Percentiles rank a stretch among this genome's conserved stretches.
These are phyloP conservation scores for Phytopythium helicoides DNA, from an alignment of 352 stramenopile genomes.

Conservation along the genomic window DNA sequence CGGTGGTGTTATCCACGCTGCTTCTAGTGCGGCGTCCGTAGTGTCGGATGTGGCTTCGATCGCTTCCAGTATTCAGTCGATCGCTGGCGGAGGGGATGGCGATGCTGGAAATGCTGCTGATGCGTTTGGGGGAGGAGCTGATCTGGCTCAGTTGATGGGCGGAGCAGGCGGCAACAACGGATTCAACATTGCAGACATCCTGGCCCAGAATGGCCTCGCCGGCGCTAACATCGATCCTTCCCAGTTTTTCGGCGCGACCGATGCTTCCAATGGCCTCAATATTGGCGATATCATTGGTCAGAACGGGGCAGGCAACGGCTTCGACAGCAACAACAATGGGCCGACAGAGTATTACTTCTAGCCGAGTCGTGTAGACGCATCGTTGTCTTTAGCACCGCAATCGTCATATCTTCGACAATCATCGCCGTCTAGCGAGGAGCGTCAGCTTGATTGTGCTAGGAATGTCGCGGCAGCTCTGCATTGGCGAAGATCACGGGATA, in stretches of 20 bases:
- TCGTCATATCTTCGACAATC: too few species aligned
- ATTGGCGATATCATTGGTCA: conserved; percentile 3
- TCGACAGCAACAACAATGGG: background rate
- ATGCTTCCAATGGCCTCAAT: background rate
- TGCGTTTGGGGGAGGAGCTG: background rate
- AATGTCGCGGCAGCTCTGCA: too few species aligned
- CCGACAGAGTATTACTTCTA: conserved; percentile 6
- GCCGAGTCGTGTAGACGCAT: background rate
- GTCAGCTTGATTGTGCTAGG: too few species aligned
- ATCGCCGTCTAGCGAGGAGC: too few species aligned
- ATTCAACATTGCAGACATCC: background rate
- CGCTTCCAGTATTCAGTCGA: background rate
- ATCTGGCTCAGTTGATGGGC: background rate
- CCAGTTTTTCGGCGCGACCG: conserved; percentile 3
- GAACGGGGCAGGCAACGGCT: background rate
- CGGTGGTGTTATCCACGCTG: conserved; percentile 8
- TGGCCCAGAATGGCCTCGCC: background rate
- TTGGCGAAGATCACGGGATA: too few species aligned
- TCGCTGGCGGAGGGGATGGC: conserved; percentile 2
- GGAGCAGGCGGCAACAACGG: background rate
- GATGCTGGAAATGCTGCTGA: background rate
- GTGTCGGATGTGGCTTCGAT: conserved; percentile 3
- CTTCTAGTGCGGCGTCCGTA: conserved; percentile 8
- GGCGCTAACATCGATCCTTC: background rate
- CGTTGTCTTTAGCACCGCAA: too few species aligned